Base-by-base conservation (phyloP, 2,329 filamentous ascomycete species). In the Phaeosphaeria sp. region DNA sequence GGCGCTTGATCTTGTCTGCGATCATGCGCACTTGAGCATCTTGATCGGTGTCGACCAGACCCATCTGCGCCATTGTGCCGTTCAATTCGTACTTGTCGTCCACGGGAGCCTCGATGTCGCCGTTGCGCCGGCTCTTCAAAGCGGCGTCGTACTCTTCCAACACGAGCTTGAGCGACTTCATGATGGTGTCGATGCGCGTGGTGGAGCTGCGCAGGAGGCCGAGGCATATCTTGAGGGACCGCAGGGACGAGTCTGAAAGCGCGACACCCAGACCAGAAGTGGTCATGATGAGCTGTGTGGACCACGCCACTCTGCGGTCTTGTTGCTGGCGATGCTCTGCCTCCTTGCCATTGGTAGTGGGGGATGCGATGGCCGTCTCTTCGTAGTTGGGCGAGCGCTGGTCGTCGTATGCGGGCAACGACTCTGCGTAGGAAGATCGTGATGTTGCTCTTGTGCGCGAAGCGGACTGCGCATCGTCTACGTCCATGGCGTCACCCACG, bases 251-350 rank as follows among this genome's bases (percentile, higher is more conserved):
- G 18, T 96, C 90, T 69, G 90, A 96, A 85, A 99, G 92, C 0
- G 95, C 93, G 17, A 96, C 89, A 62, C 93, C 93, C 0, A 98
- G 84, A 0, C 93, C 94, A 0, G 93, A 96, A 0, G 94, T 97
- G 5, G 92, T 93, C 74, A 96, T 91, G 65, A 97, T 90, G 18
- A 97, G 82, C 15, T 93, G 88, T 11, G 90, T 91, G 60, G 91
- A 91, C 92, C 93, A 96, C 42, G 82, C 84, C 11, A 71, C 83
- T 23, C 77, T 73, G 46, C 74, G 67, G 58, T 75, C 71, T 46
- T 74, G 75, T 63, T 72, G 75, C 58, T 61, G 49, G 43, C 61
- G 66, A 46, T 55, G 56, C 44, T 64, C 63, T 33, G 60, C 49
- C 39, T 71, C 59, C 50, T 72, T 69, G 59, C 63, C 60, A 1